Evolutionary conservation across 2,329 filamentous ascomycete genomes (phyloP), one percentile per base, ranked within the genome.

Genomic region (Beauveria brongniartii): DNA sequence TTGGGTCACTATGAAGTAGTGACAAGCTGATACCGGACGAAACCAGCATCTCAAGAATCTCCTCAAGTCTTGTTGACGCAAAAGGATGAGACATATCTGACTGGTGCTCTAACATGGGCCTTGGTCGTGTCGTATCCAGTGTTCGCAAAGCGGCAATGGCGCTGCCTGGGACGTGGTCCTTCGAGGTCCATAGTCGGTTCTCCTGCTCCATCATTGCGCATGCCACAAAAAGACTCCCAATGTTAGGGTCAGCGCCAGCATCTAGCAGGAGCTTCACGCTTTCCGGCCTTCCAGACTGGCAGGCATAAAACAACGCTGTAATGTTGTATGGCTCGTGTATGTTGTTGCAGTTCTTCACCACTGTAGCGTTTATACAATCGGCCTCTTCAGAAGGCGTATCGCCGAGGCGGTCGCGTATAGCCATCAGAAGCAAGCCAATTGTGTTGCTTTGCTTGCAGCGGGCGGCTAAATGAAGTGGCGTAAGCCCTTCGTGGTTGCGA

Each of bases 401-500:
- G n/a, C 55, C n/a, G 9, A 50, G 37, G 8, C 37, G 37, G 6
- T 46, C 40, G 8, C 46, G n/a, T 5, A 59, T 26, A 26, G 48
- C 63, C 3, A 61, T 63, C 1, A 73, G 28, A 1, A 74, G 40
- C 3, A 74, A 16, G 0, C 72, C 73, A 0, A 77, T 63, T 2
- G 69, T 67, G 24, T 77, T 76, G 47, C 64, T 65, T 43, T 73
- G 63, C 26, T 72, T 64, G 4, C 65, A 62, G 14, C 70, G 68
- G 4, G 73, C 68, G 1, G 76, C 74, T 20, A 80, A 57, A 52
- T 80, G 77, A 3, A 80, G 67, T 5, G 72, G 66, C 4, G 70
- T 77, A 50, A 73, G 64, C 0, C 72, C 72, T 7, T 75, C 69
- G 4, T 68, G 14, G 0, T 74, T 76, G 0, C 54, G 26, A 1